Conservation (phyloP, 108 stramenopile species). For the Cyclotella sp. region DNA sequence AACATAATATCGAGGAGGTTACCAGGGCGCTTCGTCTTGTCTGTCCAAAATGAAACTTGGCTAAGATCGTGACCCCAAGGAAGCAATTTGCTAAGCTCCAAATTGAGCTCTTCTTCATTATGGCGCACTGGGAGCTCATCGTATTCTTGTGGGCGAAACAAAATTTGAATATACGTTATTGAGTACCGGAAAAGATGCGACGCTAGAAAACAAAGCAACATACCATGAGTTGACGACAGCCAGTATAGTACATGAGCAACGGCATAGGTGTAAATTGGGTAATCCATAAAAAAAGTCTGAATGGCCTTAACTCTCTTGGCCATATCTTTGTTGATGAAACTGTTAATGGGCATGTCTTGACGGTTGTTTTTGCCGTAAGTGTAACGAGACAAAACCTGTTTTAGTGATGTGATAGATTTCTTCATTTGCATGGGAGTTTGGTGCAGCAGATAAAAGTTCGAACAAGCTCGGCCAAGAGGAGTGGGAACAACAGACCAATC, state of each 20-base stretch:
- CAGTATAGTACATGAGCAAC: conserved; percentile 73
- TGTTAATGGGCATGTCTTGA: conserved; percentile 12
- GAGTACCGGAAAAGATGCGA: background rate
- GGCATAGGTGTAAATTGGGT: conserved; percentile 38
- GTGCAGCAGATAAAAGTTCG: conserved; percentile 94
- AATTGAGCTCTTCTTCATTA: conserved; percentile 97
- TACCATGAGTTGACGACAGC: conserved; percentile 71
- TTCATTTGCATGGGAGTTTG: conserved; percentile 82
- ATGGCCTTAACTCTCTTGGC: conserved; percentile 11
- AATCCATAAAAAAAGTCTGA: conserved; percentile 18
- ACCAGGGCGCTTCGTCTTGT: conserved; percentile 24
- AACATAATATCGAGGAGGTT: conserved; percentile 70
- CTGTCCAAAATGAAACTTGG: conserved; percentile 48
- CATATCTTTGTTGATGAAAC: conserved; percentile 18
- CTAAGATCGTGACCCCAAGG: conserved; percentile 83
- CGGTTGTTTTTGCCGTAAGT: conserved; percentile 15
- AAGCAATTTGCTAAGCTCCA: conserved; percentile 82
- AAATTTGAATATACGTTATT: background rate
- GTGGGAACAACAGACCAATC: conserved; percentile 58
- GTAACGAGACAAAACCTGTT: conserved; percentile 41
- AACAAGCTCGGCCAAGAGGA: conserved; percentile 80
- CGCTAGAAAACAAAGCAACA: background rate
- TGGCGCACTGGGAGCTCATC: conserved; percentile 97
- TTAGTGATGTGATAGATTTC: conserved; percentile 60
- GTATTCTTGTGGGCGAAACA: conserved; percentile 71